Base-by-base conservation (phyloP, 2,329 filamentous ascomycete genomes). In the Cladosporium sp. region DNA sequence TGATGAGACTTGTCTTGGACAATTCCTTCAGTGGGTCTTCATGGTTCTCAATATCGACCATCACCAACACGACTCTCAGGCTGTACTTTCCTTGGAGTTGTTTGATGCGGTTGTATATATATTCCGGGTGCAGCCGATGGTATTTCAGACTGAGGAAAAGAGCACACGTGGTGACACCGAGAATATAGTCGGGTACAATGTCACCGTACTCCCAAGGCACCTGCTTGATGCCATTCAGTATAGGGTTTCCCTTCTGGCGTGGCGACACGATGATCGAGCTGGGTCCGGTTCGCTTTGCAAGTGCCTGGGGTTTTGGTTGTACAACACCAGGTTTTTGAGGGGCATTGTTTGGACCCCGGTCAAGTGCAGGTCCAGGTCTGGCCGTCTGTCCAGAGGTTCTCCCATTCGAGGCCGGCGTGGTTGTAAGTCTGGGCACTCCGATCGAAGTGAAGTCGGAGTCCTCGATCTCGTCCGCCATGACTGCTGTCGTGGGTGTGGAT, bases 171-270 rank as follows among this genome's bases (percentile, higher is more conserved):
- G 93, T 96, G 49, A 86, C 76, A 0, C 95, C 94, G 57, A 98
- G 83, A 10, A 94, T 90, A 77, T 96, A 99, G 79, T 99, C 95
- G 34, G 94, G 92, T 1, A 91, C 89, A n/a, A 97, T 97, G 74
- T 98, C 94, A 67, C 92, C 93, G 78, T 97, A 98, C 79, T 99
- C 95, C 95, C 95, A 99, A 0, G 93, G 87, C 66, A 96, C 84
- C 0, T 90, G 89, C 67, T 90, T 89, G 72, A 99, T 86, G 77
- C 89, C 88, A 63, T 91, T 90, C 32, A 99, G 82, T 58, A 98
- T 91, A 0, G 95, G 95, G 73, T 99, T 99, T 67, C 94, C 95
- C 78, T 96, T 96, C 78, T 99, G 93, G 48, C 93, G 88, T 18
- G 92, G 90, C 39, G 93, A 97, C 32, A 98, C 93, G 23, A 96